Conservation (phyloP, 78 protist genomes). For the Speleostelium caveatum region DNA sequence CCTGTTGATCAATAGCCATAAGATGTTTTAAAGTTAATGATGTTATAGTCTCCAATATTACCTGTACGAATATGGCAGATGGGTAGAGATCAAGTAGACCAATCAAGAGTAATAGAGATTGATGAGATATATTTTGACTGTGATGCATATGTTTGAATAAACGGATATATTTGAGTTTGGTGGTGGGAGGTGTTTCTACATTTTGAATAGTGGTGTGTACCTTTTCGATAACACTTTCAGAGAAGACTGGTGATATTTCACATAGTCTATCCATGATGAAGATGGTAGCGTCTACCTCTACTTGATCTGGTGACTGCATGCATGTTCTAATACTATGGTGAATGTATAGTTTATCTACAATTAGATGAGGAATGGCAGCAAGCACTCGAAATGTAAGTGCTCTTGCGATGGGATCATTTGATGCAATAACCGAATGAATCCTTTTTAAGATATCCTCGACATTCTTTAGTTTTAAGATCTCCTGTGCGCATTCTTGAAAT, state of each 20-base stretch:
- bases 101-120: constrained; percentile 41
- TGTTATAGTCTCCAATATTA: constrained; percentile 56
- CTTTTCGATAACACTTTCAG: constrained; percentile 71
- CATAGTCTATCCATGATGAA: constrained; percentile 63
- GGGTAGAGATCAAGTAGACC: constrained; percentile 61
- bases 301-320: constrained; percentile 58
- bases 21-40: constrained; percentile 40
- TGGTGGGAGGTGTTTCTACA: constrained; percentile 65
- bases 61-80: constrained; percentile 13
- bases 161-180: constrained; percentile 47
- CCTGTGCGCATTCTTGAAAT: constrained; percentile 67
- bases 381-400: constrained; percentile 50
- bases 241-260: constrained; percentile 71
- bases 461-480: constrained; percentile 20
- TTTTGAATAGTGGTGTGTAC: constrained; percentile 39
- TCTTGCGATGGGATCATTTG: constrained; percentile 75
- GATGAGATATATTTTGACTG: constrained; percentile 44
- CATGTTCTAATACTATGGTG: constrained; percentile 68
- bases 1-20: constrained; percentile 46
- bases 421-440: constrained; percentile 44
- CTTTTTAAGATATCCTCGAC: constrained; percentile 60
- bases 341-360: constrained; percentile 65
- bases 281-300: constrained; percentile 53
- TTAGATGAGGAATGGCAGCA: constrained; percentile 41
- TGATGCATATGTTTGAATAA: constrained; percentile 77